Conservation (phyloP, 1,284 basidiomycete species). For the Bjerkandera adusta region DNA sequence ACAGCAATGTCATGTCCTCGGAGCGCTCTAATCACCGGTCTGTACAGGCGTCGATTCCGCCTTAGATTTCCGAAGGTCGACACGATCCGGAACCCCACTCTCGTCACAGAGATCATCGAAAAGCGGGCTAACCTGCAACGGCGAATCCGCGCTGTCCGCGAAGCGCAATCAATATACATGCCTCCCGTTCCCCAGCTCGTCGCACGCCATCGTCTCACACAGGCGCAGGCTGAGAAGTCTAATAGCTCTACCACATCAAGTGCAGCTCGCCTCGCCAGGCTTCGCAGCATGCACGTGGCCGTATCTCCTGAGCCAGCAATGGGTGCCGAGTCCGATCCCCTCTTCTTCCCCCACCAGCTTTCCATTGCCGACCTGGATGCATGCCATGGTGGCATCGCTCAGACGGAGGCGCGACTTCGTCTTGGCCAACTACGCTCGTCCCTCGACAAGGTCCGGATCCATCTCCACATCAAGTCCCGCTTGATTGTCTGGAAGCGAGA, state of each 20-base stretch:
- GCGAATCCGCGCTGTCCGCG: neutral
- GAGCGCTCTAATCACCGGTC: too few species aligned
- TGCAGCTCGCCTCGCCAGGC: too few species aligned
- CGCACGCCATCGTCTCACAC: neutral
- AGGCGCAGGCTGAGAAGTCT: too few species aligned
- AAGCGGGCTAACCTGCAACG: neutral
- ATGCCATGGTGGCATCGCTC: neutral
- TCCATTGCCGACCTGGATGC: neutral
- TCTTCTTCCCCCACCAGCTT: conserved; percentile 4
- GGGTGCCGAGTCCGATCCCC: too few species aligned
- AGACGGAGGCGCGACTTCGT: conserved; percentile 27
- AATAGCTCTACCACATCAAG: too few species aligned
- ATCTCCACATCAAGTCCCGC: conserved; percentile 24
- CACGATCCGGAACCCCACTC: neutral
- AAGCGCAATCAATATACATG: conserved; percentile 3
- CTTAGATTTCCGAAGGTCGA: neutral
- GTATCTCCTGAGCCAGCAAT: too few species aligned
- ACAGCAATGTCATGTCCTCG: too few species aligned
- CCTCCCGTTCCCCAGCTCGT: neutral
- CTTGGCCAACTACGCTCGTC: conserved; percentile 26
- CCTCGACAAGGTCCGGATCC: conserved; percentile 26
- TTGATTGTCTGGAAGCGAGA: conserved; percentile 27
- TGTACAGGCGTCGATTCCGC: neutral
- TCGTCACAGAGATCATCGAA: neutral
- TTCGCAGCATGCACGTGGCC: too few species aligned